Evolutionary conservation across 1,284 basidiomycete genomes (phyloP).

Genomic region (Fomes fomentarius): DNA sequence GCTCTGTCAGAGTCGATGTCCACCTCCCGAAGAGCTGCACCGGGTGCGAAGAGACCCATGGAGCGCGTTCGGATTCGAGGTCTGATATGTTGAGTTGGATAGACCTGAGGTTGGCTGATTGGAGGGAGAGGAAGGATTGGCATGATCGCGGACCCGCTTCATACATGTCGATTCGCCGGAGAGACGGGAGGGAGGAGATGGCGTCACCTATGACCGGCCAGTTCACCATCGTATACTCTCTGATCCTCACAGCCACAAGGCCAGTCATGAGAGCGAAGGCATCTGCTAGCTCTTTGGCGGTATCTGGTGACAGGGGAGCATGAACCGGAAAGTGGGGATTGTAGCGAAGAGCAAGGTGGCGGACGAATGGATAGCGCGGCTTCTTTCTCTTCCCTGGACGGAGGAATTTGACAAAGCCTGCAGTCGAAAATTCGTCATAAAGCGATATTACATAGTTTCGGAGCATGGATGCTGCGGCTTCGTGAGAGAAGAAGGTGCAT

Average conservation of each 20-base stretch:
- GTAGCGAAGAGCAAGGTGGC: not conserved
- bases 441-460: no score
- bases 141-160: no score
- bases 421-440: not conserved
- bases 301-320: not conserved
- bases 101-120: not conserved
- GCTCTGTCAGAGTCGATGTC: not conserved
- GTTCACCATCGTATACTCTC: no score
- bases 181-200: no score
- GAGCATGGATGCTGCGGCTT: not conserved
- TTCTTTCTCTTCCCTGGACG: not conserved
- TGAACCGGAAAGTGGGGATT: no score
- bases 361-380: not conserved
- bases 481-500: not conserved
- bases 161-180: no score
- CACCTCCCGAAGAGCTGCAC: not conserved
- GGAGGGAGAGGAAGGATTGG: not conserved
- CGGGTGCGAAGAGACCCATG: not conserved
- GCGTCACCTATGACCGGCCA: no score
- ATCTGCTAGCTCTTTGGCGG: not conserved
- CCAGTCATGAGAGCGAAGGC: not conserved
- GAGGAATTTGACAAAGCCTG: not conserved
- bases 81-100: not conserved
- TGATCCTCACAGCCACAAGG: no score
- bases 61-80: not conserved